Conservation (phyloP, 2,329 filamentous ascomycete genomes). For the Aureobasidium sp. region DNA sequence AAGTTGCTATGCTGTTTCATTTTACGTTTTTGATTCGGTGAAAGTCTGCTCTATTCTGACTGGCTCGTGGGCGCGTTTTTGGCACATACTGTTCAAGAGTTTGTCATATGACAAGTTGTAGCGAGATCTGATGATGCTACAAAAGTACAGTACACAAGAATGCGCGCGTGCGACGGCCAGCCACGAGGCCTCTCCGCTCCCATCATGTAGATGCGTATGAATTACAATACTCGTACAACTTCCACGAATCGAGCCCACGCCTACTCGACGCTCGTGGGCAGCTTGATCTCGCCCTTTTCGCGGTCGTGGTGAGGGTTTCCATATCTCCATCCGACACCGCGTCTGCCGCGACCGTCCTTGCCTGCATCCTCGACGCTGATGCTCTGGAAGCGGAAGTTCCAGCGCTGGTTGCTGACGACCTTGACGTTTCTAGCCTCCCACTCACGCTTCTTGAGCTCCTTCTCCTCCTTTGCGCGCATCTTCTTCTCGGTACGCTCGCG, state of each 20-base stretch:
- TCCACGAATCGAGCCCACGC: not conserved
- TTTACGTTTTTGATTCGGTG: not conserved
- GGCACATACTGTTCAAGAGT: not conserved
- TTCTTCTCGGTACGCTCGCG: constrained; percentile 27
- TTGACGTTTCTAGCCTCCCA: constrained; percentile 35
- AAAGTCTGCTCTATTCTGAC: not conserved
- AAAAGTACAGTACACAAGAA: not conserved
- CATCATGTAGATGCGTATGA: not conserved
- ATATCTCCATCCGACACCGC: constrained; percentile 51
- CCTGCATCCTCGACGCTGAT: constrained; percentile 49
- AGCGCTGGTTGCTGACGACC: constrained; percentile 41
- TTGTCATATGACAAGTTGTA: not conserved
- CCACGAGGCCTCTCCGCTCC: not conserved
- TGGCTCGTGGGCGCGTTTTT: not conserved
- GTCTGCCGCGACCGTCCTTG: constrained; percentile 42
- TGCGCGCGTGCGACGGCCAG: not conserved
- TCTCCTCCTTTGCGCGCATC: constrained; percentile 32
- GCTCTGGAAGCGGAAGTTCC: constrained; percentile 53
- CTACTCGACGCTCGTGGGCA: constrained; percentile 49
- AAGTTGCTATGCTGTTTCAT: not conserved
- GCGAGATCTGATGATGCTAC: not conserved
- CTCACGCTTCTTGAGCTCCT: constrained; percentile 34
- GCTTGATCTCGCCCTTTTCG: constrained; percentile 55
- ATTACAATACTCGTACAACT: constrained; percentile 14
- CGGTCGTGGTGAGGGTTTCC: constrained; percentile 53